Evolutionary conservation across 1,139 yeast species (phyloP).

Genomic region (Kodamaea anthophila): DNA sequence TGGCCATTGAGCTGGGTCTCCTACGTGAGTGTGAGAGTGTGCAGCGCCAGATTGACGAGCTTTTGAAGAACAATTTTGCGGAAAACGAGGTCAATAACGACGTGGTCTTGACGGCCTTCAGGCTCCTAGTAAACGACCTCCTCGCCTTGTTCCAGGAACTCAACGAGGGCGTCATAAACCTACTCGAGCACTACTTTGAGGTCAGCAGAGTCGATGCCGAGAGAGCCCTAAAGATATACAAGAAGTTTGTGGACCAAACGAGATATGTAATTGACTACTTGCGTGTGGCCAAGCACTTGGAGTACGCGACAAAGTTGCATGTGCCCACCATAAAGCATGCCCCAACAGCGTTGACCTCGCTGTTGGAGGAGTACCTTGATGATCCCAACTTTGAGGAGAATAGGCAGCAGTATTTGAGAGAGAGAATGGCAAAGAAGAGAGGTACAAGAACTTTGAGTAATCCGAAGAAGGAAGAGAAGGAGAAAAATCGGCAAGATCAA

Average conservation of each 20-base stretch:
- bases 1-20: constrained; percentile 73
- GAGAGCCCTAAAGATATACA: constrained; percentile 77
- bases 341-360: constrained; percentile 84
- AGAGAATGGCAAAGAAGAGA: constrained; percentile 18
- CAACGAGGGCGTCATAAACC: constrained; percentile 91
- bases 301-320: constrained; percentile 78
- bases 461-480: no score
- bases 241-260: constrained; percentile 79
- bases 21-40: constrained; percentile 82
- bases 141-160: constrained; percentile 78
- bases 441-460: constrained; percentile 3
- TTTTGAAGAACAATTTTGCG: constrained; percentile 67
- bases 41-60: constrained; percentile 69
- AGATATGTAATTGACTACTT: constrained; percentile 81
- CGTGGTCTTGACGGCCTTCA: constrained; percentile 73
- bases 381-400: constrained; percentile 82
- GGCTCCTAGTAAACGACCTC: constrained; percentile 81
- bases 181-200: constrained; percentile 91
- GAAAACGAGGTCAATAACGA: constrained; percentile 80
- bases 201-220: constrained; percentile 83
- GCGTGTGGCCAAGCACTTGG: constrained; percentile 83
- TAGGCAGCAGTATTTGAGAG: constrained; percentile 70
- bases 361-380: constrained; percentile 80
- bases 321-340: constrained; percentile 97
- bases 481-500: constrained; percentile 6